Percentiles rank a stretch among this genome's conserved stretches.
phyloP scores from a whole-genome alignment of 1,284 basidiomycete genomes.

The Schizophyllum commune region DNA sequence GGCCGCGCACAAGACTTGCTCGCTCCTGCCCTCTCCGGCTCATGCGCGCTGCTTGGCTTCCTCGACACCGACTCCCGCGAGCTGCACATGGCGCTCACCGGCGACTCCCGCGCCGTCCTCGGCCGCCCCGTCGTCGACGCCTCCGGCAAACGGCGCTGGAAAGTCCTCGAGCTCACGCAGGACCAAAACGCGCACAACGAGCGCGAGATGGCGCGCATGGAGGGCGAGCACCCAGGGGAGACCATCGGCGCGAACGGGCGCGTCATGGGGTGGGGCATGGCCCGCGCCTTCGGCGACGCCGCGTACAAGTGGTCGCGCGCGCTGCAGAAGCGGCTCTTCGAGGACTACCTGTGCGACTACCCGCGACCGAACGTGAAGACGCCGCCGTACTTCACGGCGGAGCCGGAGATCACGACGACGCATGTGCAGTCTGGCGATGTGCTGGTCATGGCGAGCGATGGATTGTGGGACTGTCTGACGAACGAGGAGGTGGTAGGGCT shows the following conservation, averaged over 20 bases:
- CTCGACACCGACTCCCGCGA: slow-evolving; percentile 21
- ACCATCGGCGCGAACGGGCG: slow-evolving; percentile 12
- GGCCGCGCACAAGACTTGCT: slow-evolving; percentile 5
- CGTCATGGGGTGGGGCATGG: slow-evolving; percentile 24
- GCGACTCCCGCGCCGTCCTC: slow-evolving; percentile 55
- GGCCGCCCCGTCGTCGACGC: slow-evolving; percentile 33
- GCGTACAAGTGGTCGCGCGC: slow-evolving; percentile 38
- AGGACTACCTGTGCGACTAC: slow-evolving; percentile 24
- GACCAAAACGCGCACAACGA: slow-evolving; percentile 42
- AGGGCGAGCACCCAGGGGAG: slow-evolving; percentile 16
- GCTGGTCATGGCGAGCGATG: slow-evolving; percentile 49
- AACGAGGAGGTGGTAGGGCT: slow-evolving; percentile 55
- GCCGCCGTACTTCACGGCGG: slow-evolving; percentile 51
- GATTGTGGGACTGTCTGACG: slow-evolving; percentile 50
- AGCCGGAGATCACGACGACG: slow-evolving; percentile 43
- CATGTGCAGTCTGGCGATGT: slow-evolving; percentile 41
- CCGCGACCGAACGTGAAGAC: slow-evolving; percentile 24
- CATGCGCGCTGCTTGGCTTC: slow-evolving; percentile 10
- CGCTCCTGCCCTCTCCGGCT: slow-evolving; percentile 6
- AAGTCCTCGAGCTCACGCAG: slow-evolving; percentile 42
- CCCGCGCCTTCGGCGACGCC: slow-evolving; percentile 47
- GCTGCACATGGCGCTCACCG: slow-evolving; percentile 44
- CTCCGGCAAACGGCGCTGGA: slow-evolving; percentile 31
- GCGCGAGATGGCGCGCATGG: slow-evolving; percentile 19
- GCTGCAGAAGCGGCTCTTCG: slow-evolving; percentile 25